phyloP scores from a whole-genome alignment of 2,329 filamentous ascomycete genomes.

The Cercospora canescens region DNA sequence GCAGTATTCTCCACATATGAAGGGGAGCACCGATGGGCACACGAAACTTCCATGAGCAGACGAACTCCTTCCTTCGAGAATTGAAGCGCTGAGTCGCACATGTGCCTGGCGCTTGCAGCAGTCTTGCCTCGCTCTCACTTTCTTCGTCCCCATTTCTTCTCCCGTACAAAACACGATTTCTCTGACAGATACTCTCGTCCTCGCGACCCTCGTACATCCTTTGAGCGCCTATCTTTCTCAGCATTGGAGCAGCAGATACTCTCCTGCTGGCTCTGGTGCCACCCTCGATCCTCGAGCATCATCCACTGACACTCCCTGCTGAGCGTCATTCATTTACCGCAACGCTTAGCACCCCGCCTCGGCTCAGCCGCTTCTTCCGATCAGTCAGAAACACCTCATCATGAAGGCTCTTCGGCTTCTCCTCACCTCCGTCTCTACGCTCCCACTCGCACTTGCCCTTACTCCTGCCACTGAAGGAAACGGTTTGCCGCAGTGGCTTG shows the following conservation, averaged over 20 bases:
- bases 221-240: slow-evolving; percentile 8
- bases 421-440: neutral
- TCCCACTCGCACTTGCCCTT: slow-evolving; percentile 7
- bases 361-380: neutral
- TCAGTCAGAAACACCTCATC: neutral
- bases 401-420: neutral
- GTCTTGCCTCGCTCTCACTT: neutral
- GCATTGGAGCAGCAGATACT: neutral
- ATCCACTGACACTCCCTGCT: neutral
- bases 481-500: slow-evolving; percentile 14
- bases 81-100: neutral
- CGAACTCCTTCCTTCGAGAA: neutral
- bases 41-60: too few relatives aligned
- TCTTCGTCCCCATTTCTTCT: neutral
- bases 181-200: neutral
- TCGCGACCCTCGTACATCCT: slow-evolving; percentile 2
- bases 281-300: neutral
- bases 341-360: neutral
- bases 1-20: too few relatives aligned
- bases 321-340: neutral
- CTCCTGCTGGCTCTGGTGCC: slow-evolving; percentile 4
- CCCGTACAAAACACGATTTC: neutral
- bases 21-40: too few relatives aligned
- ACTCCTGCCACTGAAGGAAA: slow-evolving; percentile 13
- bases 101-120: neutral